Evolutionary conservation across 1,284 basidiomycete species (phyloP), one percentile per base, ranked within the genome.

Genomic region (Fomitopsis palustris): DNA sequence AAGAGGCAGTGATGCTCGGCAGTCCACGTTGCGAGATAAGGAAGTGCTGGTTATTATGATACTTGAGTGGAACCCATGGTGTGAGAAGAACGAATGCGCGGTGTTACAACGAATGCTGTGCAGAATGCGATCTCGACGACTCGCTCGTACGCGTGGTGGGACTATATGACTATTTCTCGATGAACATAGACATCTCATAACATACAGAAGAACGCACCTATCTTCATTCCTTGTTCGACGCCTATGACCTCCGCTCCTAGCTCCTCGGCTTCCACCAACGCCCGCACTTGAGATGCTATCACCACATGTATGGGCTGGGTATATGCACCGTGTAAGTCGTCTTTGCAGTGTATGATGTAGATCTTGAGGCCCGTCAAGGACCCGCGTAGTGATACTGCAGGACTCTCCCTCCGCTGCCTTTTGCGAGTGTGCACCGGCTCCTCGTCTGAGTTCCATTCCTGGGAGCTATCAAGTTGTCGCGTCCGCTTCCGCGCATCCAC

Each of bases 321-420:
- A 27, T 72, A 74, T 51, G 66, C 67, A 17, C 66, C 67, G 39
- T 76, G 72, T 55, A 85, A 70, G 54, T 84, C 81, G 63, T 92
- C 89, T 68, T 95, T 95, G 76, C 89, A 92, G 69, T 95, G 92
- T 35, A 84, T 92, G 59, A 94, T 76, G 68, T 84, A 89, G 25
- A 95, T 80, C 52, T 78, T 77, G 23, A 92, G 65, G 4, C 87
- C 87, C 2, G 73, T 63, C 37, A 93, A 74, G 9, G 80, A 78
- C 41, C 81, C 82, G 9, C 72, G 73, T 31, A 87, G 65, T 38
- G 81, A 76, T 1, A 70, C 61, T 8, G 74, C 57, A 12, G 74
- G 60, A 2, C 75, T 69, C 57, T 75, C 77, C 58, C 67, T 69
- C 61, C 78, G 79, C 61, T 75, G 81, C 64, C 75, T 80, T 72